A percentile compares a stretch with the other conserved stretches of the same genome.
phyloP scores from a whole-genome alignment of 176 grass and related monocot species.

The Hordeum marinum region DNA sequence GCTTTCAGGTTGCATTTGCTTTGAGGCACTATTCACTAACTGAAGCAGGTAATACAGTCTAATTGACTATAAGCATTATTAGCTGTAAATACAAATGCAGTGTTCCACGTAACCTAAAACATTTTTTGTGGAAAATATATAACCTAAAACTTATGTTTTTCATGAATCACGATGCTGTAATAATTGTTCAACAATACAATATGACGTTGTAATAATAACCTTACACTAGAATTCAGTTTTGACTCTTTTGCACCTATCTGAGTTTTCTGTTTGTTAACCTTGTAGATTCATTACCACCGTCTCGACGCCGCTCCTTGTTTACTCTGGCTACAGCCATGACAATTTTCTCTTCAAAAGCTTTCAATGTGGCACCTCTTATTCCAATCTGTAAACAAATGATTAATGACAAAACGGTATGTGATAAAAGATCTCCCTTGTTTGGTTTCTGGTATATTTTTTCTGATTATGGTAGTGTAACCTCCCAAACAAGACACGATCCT shows the following conservation, averaged over 20 bases:
- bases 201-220: not conserved
- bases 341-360: conserved; percentile 91
- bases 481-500: conserved; percentile 16
- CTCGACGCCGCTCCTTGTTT: conserved; percentile 72
- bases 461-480: conserved; percentile 10
- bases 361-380: conserved; percentile 74
- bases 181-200: not conserved
- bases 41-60: conserved; percentile 46
- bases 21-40: conserved; percentile 73
- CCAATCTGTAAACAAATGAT: conserved; percentile 80
- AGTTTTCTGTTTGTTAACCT: conserved; percentile 10
- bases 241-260: not conserved
- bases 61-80: conserved; percentile 2
- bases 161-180: not conserved
- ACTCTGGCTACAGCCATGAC: conserved; percentile 90
- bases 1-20: conserved; percentile 94
- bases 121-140: not conserved
- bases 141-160: not conserved
- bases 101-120: not conserved
- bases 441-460: conserved; percentile 23
- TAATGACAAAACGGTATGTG: conserved; percentile 63
- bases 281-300: conserved; percentile 76
- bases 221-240: conserved; percentile 19
- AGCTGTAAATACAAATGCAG: conserved; percentile 9
- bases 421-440: not conserved